Base-by-base conservation (phyloP, 225 moss, liverwort and hornwort genomes). In the Lunularia cruciata region DNA sequence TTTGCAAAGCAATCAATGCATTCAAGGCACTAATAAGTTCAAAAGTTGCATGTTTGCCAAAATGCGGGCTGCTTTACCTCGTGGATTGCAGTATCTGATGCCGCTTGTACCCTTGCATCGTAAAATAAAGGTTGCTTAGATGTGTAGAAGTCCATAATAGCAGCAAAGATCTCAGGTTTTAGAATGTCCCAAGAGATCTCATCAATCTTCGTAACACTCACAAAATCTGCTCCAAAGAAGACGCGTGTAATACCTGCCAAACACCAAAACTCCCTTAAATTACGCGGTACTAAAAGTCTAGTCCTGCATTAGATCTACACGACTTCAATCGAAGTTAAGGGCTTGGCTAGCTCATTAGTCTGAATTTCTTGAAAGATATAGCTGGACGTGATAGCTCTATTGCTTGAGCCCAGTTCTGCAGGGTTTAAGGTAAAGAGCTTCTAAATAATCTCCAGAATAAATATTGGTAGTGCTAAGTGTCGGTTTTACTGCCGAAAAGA, bases 111-210 rank as follows among this genome's bases (percentile, higher is more conserved):
- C 20, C 92, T 80, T 0, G 93, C 79, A 69, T 93, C 91, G 26
- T 86, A 89, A 30, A 98, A 98, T 25, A 98, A 69, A 1, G 89
- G 79, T 78, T 93, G 82, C 72, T 86, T 86, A 0, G 86, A 85
- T 60, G 93, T 86, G 77, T 93, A 98, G 23, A 92, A 98, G 64
- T 98, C 98, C 91, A 92, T 98, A 5, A 98, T 98, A 27, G 89
- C 80, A 14, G 91, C 91, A 72, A 98, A 98, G 38, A 93, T 81
- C 54, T 98, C 87, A 6, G 98, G 98, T 57, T 98, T 98, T 37
- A 98, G 37, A 60, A 93, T 2, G 31, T 93, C 93, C 98, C 98
- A 98, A 0, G 91, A 77, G 0, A 78, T 19, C 34, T 92, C 96
- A 47, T 98, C 98, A 25, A 73, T 25, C 67, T 93, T 98, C 19